These are phyloP conservation scores for Penicillium atrosanguineum DNA, from an alignment of 495 filamentous ascomycete genomes.

Conservation along the genomic window DNA sequence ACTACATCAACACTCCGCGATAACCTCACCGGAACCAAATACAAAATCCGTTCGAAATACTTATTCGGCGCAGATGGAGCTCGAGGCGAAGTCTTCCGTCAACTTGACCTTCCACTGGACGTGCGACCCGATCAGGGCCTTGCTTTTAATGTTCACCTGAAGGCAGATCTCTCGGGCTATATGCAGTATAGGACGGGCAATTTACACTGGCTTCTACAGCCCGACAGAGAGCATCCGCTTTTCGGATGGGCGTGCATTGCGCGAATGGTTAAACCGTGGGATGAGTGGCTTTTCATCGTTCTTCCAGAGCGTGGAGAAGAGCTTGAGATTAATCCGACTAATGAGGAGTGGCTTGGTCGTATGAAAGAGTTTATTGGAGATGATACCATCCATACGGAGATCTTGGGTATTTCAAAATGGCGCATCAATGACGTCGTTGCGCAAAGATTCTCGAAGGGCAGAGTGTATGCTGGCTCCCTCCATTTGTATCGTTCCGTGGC, in stretches of 20 bases:
- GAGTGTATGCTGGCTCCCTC: conserved; percentile 27
- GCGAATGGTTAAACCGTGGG: conserved; percentile 56
- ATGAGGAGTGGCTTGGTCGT: conserved; percentile 41
- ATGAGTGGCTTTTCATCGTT: conserved; percentile 57
- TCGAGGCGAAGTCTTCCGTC: conserved; percentile 47
- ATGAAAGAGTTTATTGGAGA: conserved; percentile 53
- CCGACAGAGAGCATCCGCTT: conserved; percentile 39
- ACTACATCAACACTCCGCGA: conserved; percentile 41
- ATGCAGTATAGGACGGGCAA: conserved; percentile 50
- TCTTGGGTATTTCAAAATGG: conserved; percentile 49
- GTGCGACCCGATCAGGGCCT: conserved; percentile 52
- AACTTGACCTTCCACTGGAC: conserved; percentile 46
- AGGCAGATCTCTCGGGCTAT: conserved; percentile 51
- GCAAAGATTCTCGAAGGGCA: conserved; percentile 40
- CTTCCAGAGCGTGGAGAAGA: conserved; percentile 38
- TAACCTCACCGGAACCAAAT: conserved; percentile 34
- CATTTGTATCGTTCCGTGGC: conserved; percentile 36
- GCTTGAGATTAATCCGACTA: conserved; percentile 26
- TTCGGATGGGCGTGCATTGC: conserved; percentile 42
- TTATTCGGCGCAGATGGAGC: conserved; percentile 60
- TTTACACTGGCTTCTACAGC: conserved; percentile 56
- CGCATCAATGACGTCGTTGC: conserved; percentile 53
- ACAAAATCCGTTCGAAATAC: conserved; percentile 48
- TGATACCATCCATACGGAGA: conserved; percentile 32
- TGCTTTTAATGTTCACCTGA: conserved; percentile 52